Base-by-base conservation (phyloP, 345 rosid genomes). In the Camelina laxa region DNA sequence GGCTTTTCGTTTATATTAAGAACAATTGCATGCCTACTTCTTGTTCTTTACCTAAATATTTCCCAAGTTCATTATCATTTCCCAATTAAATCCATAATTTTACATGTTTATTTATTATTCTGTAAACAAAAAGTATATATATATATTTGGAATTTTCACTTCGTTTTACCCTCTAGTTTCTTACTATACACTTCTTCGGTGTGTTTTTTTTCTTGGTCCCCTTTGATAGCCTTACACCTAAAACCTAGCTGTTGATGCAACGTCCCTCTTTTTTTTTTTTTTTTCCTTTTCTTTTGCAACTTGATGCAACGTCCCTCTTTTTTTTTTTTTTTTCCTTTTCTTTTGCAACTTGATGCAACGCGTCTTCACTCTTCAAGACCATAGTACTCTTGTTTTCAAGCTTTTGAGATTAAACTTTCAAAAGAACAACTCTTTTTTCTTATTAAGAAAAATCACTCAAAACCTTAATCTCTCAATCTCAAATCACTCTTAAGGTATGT, bases 171-270 rank as follows among this genome's bases (percentile, higher is more conserved):
- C 67, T 51, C 38, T 38, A 59, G 79, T 67, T 59, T 67, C 39
- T 58, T 67, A 57, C 73, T 30, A 67, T 59, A 60, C 67, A 61
- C 68, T 59, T 60, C 16, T 50, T 67, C 50, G 54, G 73, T 75
- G 67, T 48, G 67, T 48, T 3, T 49, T 58, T 44, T 64, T 24
- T 16, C 36, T 50, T 54, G 62, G 62, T 30, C 42, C 79, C 79
- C 73, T 60, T 55, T 75, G 27, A 67, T 75, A 75, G 79, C 79
- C 79, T 75, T 67, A 53, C 74, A 67, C 73, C 79, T 75, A 67
- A 67, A 67, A 60, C 51, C 68, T 74, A 75, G 79, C 74, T 73
- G 69, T 75, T 75, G 74, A 67, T 75, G 74, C 79, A 75, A 75
- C 69, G 60, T 75, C 79, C 67, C 61, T 67, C 38, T 47, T 36